A percentile compares a stretch with the other conserved stretches of the same genome.
These are phyloP conservation scores for Arthrobotrys conoides DNA, from an alignment of 2,329 filamentous ascomycete genomes.

Conservation along the genomic window DNA sequence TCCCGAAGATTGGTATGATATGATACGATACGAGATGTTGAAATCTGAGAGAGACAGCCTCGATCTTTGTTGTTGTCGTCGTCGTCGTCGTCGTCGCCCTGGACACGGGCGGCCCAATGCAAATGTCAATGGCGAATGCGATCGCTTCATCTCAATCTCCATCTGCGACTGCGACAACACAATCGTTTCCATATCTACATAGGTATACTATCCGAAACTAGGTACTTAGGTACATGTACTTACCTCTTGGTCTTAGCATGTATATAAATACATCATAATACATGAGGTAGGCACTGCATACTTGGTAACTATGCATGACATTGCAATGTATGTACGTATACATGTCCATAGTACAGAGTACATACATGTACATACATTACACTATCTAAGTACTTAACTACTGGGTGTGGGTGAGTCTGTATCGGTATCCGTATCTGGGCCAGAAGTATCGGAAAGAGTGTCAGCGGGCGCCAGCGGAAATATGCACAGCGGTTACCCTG, in stretches of 20 bases:
- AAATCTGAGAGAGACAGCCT: too few species aligned
- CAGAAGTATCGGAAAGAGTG: slow-evolving; percentile 3
- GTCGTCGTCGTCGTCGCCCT: slow-evolving; percentile 21
- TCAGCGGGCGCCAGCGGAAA: slow-evolving; percentile 52
- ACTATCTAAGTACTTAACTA: too few species aligned
- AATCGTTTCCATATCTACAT: background rate
- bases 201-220: too few species aligned
- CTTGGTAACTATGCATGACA: slow-evolving; percentile 10
- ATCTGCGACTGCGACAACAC: slow-evolving; percentile 19
- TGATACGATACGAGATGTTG: background rate
- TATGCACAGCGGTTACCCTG: slow-evolving; percentile 56
- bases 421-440: background rate
- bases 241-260: too few species aligned
- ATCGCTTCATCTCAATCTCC: background rate
- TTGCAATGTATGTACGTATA: too few species aligned
- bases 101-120: slow-evolving; percentile 27
- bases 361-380: background rate
- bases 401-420: background rate
- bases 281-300: background rate
- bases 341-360: too few species aligned
- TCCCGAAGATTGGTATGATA: background rate
- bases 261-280: slow-evolving; percentile 2
- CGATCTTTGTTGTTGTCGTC: slow-evolving; percentile 26
- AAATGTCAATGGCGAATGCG: slow-evolving; percentile 6
- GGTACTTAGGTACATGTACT: background rate